Evolutionary conservation across 2,329 filamentous ascomycete species (phyloP).

Genomic region (Aspergillus fijiensis): DNA sequence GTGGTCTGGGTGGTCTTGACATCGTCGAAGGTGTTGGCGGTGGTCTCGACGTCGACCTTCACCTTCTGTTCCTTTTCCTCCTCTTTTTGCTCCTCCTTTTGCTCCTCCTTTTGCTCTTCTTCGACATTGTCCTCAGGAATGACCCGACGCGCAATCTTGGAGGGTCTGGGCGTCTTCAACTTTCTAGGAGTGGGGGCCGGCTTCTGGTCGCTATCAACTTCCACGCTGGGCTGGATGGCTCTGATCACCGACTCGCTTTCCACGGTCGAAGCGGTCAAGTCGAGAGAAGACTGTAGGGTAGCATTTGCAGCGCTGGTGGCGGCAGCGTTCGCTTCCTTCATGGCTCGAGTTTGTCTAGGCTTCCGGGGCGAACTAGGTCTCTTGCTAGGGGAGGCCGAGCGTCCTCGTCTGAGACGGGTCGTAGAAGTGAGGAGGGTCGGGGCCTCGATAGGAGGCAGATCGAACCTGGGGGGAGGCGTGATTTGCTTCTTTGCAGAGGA

Average conservation of each 20-base stretch:
- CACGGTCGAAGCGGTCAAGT: conserved; percentile 41
- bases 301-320: conserved; percentile 51
- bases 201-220: conserved; percentile 30
- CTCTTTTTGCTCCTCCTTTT: conserved; percentile 26
- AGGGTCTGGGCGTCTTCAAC: conserved; percentile 20
- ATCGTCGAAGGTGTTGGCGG: conserved; percentile 55
- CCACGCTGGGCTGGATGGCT: conserved; percentile 27
- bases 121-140: conserved; percentile 17
- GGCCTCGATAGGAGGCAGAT: conserved; percentile 52
- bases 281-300: conserved; percentile 49
- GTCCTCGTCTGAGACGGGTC: conserved; percentile 53
- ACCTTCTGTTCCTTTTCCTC: conserved; percentile 50
- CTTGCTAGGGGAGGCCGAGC: conserved; percentile 59
- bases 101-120: conserved; percentile 26
- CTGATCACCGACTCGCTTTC: conserved; percentile 27
- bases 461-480: conserved; percentile 76
- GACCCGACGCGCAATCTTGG: conserved; percentile 18
- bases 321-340: conserved; percentile 51
- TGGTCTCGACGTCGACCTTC: conserved; percentile 69
- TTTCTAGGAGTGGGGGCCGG: conserved; percentile 25
- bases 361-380: conserved; percentile 55
- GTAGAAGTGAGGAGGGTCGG: conserved; percentile 26
- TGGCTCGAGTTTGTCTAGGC: conserved; percentile 49
- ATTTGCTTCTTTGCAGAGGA: conserved; percentile 75
- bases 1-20: conserved; percentile 69